Percentiles rank a stretch among this genome's conserved stretches.
Conservation (phyloP, 148 eudicot species). For the Rhododendron ferrugineum region DNA sequence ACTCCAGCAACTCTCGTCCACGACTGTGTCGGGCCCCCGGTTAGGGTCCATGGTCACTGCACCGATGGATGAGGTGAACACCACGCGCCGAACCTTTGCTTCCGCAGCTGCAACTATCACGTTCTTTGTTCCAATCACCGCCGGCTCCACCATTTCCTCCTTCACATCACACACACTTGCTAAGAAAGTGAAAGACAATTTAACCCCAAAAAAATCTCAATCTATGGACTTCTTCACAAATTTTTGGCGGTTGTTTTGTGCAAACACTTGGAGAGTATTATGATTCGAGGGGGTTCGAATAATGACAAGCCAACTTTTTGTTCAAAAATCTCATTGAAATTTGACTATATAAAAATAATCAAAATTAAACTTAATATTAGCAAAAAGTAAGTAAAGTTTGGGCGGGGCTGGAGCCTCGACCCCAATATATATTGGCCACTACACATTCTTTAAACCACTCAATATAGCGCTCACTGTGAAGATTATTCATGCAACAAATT, state of each 20-base stretch:
- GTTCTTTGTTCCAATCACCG: slow-evolving; percentile 71
- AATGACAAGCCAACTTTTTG: too few species aligned
- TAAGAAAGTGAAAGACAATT: not conserved
- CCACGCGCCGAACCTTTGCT: slow-evolving; percentile 81
- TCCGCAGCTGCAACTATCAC: slow-evolving; percentile 77
- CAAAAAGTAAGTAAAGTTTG: too few species aligned
- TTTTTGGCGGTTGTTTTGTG: not conserved
- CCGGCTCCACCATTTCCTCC: slow-evolving; percentile 99
- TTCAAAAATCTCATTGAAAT: not conserved
- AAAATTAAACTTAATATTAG: too few species aligned
- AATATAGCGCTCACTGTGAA: not conserved
- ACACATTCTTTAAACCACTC: not conserved
- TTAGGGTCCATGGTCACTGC: slow-evolving; percentile 93
- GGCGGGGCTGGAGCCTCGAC: not conserved
- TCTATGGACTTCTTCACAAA: not conserved
- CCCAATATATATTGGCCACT: not conserved
- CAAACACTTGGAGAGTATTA: not conserved
- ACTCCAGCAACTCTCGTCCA: slow-evolving; percentile 94
- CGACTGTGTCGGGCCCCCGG: slow-evolving; percentile 61
- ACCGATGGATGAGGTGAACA: slow-evolving; percentile 87
- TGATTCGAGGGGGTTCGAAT: not conserved
- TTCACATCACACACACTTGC: slow-evolving; percentile 16
- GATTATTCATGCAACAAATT: not conserved
- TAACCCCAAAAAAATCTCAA: not conserved
- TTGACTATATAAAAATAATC: not conserved